Base-by-base conservation (phyloP, 176 grass and related monocot species). In the Metroxylon sagu region DNA sequence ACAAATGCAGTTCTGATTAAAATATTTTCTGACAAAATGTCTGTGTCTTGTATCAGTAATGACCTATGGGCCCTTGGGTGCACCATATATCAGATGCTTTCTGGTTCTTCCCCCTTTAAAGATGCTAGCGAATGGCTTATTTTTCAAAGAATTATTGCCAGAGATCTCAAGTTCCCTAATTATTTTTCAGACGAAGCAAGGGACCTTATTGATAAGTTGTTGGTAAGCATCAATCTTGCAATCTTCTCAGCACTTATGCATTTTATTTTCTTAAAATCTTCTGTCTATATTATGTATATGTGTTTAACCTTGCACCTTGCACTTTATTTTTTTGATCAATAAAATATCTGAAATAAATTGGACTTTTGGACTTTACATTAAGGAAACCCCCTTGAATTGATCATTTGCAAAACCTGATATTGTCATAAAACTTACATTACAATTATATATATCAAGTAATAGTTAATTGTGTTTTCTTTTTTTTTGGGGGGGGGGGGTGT, bases 41-140 rank as follows among this genome's bases (percentile, higher is more conserved):
- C 53, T 61, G 15, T 60, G 26, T 69, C 2, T 70, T 78, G 52
- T 77, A 64, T 16, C 79, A 99, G 94, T 65, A 99, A 99, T 74
- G 94, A 99, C 75, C 57, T 99, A 31, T 99, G 94, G 94, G 94
- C 94, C 52, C 76, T 99, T 54, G 88, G 94, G 21, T 99, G 94
- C 72, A 98, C 82, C 0, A 66, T 93, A 26, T 98, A 83, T 75
- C 94, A 99, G 82, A 93, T 99, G 88, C 94, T 93, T 57, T 93
- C 88, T 76, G 94, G 94, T 14, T 92, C 76, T 60, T 89, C 88
- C 14, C 94, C 94, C 6, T 99, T 99, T 83, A 93, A 93, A 78
- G 94, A 99, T 76, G 84, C 88, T 17, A 99, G 76, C 27, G 88
- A 98, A 56, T 93, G 94, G 87, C 81, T 92, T 67, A 92, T 93